A percentile compares a stretch with the other conserved stretches of the same genome.
phyloP scores from a whole-genome alignment of 163 green algal species.

The Scenedesmus sp. region DNA sequence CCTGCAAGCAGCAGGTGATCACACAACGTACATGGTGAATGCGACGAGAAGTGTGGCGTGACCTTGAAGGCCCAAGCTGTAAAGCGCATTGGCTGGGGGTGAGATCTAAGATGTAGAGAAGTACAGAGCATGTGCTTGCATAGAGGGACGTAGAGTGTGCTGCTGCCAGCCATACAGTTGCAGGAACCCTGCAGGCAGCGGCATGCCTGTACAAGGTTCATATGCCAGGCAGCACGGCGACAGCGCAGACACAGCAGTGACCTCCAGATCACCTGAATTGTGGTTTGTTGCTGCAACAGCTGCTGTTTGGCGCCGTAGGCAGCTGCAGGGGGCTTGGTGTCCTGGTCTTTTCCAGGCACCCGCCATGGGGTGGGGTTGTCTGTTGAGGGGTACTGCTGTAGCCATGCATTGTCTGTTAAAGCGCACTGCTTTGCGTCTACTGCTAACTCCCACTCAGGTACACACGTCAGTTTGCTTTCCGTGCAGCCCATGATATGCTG shows the following conservation, averaged over 20 bases:
- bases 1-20: background rate
- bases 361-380: background rate
- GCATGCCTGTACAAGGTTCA: background rate
- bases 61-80: background rate
- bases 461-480: background rate
- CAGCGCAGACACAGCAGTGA: background rate
- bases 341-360: background rate
- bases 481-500: background rate
- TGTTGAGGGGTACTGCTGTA: background rate
- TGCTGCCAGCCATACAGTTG: no score
- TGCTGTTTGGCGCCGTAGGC: background rate
- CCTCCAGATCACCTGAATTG: background rate
- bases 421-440: background rate
- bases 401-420: background rate
- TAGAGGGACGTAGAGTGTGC: no score
- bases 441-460: background rate
- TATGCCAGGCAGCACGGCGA: background rate
- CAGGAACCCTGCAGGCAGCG: no score
- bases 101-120: no score
- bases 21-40: background rate
- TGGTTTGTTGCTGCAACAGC: background rate
- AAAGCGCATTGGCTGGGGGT: no score
- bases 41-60: background rate
- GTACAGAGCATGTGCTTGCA: no score
- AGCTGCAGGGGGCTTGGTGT: background rate